Conservation (phyloP, 176 grass and related monocot genomes). For the Ananas comosus region DNA sequence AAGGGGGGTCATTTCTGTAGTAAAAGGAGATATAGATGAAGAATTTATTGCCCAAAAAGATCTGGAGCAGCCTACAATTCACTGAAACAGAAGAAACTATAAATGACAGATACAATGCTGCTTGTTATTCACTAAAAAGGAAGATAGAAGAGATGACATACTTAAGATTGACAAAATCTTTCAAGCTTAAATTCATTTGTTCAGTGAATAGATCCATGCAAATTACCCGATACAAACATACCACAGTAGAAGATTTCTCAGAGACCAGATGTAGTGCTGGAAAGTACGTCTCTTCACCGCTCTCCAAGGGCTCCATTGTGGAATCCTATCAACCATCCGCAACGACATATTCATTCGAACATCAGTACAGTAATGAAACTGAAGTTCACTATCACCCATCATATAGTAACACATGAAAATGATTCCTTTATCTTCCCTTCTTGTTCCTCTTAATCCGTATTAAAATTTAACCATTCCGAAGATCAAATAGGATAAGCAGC, state of each 20-base stretch:
- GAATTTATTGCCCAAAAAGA: too few species aligned
- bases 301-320: slow-evolving; percentile 40
- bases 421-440: too few species aligned
- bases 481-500: too few species aligned
- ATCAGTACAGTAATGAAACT: background rate
- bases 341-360: slow-evolving; percentile 8
- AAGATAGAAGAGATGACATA: background rate
- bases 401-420: too few species aligned
- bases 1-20: too few species aligned
- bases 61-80: too few species aligned
- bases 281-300: slow-evolving; percentile 91
- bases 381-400: background rate
- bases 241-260: slow-evolving; percentile 49
- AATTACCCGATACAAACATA: slow-evolving; percentile 20
- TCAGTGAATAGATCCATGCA: background rate
- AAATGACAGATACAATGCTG: background rate
- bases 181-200: background rate
- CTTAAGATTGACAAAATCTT: too few species aligned
- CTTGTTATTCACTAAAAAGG: background rate
- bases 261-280: slow-evolving; percentile 76
- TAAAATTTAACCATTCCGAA: too few species aligned
- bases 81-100: background rate
- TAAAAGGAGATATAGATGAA: too few species aligned
- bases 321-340: slow-evolving; percentile 28
- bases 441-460: too few species aligned